Base-by-base conservation (phyloP, 345 rosid genomes). In the Hypericum androsaemum region DNA sequence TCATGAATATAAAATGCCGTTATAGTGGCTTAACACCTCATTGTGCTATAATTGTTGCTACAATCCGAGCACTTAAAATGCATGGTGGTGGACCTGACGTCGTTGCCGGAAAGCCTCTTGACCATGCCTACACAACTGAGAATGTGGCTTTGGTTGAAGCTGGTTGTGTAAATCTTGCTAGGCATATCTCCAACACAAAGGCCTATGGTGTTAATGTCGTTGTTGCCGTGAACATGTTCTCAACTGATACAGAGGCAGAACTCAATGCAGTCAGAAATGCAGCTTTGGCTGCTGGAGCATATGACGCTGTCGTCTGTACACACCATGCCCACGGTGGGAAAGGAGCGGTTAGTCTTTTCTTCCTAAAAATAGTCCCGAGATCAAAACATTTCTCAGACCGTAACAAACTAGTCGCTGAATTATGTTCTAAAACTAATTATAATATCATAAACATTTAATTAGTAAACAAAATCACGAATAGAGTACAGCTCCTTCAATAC, bases 281-380 rank as follows among this genome's bases (percentile, higher is more conserved):
- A 41, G 81, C 99, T 1, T 56, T 94, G 75, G 76, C 74, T 36
- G 94, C 97, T 5, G 95, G 99, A 53, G 97, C 99, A 41, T 88
- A 70, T 66, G 88, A 88, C 73, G 97, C 99, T 54, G 82, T 94
- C 53, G 61, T 86, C 47, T 94, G 97, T 70, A 74, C 87, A 15
- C 99, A 94, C 65, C 99, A 94, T 67, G 97, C 95, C 48, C 92
- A 88, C 64, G 97, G 89, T 69, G 99, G 99, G 2, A 83, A 82
- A 69, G 99, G 99, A 86, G 99, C 97, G 52, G 95, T 88, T 47
- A 75, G 80, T 70, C 36, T 6, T 14, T 37, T 58, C 50, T 14
- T 56, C n/a, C n/a, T n/a, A 40, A 40, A 32, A 14, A 48, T 17
- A 39, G n/a, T n/a, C n/a, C n/a, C n/a, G n/a, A n/a, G n/a, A n/a